phyloP scores from a whole-genome alignment of 768 basidiomycete genomes.

The Podaxis sp. region DNA sequence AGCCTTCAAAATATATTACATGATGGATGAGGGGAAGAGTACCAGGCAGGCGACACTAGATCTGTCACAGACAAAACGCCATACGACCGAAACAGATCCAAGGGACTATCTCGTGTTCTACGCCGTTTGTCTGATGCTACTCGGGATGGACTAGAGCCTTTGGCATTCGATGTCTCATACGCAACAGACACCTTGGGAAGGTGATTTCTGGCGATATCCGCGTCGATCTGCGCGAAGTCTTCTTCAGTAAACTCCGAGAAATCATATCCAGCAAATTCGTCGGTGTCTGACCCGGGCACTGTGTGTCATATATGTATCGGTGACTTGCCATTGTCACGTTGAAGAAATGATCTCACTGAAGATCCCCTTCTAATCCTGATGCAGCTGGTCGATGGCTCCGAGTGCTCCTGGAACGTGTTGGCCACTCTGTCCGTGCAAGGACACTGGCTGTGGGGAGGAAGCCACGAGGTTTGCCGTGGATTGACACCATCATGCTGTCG shows the following conservation, averaged over 20 bases:
- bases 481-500: neutral
- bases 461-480: neutral
- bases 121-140: neutral
- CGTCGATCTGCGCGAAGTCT: conserved; percentile 53
- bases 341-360: neutral
- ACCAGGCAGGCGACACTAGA: conserved; percentile 62
- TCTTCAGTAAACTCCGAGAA: conserved; percentile 57
- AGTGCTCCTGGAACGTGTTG: neutral
- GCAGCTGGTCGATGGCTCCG: neutral
- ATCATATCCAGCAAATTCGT: conserved; percentile 42
- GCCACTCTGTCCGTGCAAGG: neutral
- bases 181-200: conserved; percentile 11
- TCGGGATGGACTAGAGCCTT: neutral
- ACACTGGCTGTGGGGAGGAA: neutral
- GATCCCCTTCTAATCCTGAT: neutral
- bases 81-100: conserved; percentile 41
- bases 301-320: neutral
- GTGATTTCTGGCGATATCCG: conserved; percentile 23
- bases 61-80: conserved; percentile 61
- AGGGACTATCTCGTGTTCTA: conserved; percentile 12
- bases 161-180: conserved; percentile 1
- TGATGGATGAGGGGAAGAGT: conserved; percentile 18
- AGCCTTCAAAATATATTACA: conserved; percentile 2
- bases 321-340: neutral
- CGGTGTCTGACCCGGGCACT: conserved; percentile 25